Conservation (phyloP, 495 filamentous ascomycete species). For the Trichodelitschia bisporula region DNA sequence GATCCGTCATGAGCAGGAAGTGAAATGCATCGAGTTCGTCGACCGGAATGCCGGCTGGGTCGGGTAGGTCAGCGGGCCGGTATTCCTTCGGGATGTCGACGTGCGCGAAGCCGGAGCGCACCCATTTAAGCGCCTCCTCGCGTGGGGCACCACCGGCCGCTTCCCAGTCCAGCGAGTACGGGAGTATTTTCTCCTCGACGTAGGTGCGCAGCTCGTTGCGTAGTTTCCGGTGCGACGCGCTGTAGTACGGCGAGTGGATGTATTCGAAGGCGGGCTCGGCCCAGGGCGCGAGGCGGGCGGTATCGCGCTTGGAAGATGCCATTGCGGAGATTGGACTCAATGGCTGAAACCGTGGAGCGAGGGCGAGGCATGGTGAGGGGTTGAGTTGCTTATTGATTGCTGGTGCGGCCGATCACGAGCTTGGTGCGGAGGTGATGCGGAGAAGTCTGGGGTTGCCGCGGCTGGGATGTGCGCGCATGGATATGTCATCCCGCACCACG, state of each 20-base stretch:
- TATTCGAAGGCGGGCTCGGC: conserved; percentile 14
- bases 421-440: too few species aligned
- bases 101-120: conserved; percentile 13
- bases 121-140: conserved; percentile 8
- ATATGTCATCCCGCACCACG: too few species aligned
- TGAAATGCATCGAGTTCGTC: conserved; percentile 16
- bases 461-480: too few species aligned
- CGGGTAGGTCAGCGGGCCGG: conserved; percentile 9
- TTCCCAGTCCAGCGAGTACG: conserved; percentile 17
- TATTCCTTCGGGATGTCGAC: conserved; percentile 15
- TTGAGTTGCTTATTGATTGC: too few species aligned
- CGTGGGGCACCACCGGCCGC: conserved; percentile 13
- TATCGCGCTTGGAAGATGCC: too few species aligned
- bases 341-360: conserved; percentile 10
- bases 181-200: conserved; percentile 13
- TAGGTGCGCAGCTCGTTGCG: conserved; percentile 11
- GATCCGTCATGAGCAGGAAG: conserved; percentile 13
- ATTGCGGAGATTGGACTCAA: too few species aligned
- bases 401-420: too few species aligned
- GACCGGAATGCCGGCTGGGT: conserved; percentile 14
- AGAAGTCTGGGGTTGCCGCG: too few species aligned
- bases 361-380: too few species aligned
- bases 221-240: conserved; percentile 11
- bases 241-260: conserved; percentile 17
- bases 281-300: conserved; percentile 15